Evolutionary conservation across 495 filamentous ascomycete species (phyloP).

Genomic region (Cairneyella variabilis): DNA sequence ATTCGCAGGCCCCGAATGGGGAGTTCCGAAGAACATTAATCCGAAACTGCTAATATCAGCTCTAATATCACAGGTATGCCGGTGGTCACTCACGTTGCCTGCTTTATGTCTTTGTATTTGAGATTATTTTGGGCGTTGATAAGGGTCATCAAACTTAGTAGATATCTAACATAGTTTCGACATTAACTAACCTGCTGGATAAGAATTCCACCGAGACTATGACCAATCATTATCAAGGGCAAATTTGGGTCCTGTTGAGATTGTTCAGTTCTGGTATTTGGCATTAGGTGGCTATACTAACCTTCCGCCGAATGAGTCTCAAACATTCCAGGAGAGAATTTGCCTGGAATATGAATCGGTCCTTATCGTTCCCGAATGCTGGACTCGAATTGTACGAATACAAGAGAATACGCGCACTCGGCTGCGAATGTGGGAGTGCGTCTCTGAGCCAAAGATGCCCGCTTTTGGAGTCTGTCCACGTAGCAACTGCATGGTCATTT

Average conservation of each 20-base stretch:
- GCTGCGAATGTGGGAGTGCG: neutral
- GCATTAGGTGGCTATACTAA: neutral
- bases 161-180: constrained; percentile 1
- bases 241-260: constrained; percentile 5
- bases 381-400: constrained; percentile 12
- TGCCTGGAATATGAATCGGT: constrained; percentile 2
- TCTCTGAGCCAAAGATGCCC: constrained; percentile 6
- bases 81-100: constrained; percentile 2
- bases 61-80: neutral
- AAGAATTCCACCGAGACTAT: constrained; percentile 23
- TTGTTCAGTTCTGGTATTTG: neutral
- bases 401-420: constrained; percentile 6
- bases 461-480: constrained; percentile 7
- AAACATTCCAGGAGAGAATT: constrained; percentile 2
- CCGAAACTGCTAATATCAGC: neutral
- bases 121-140: constrained; percentile 5
- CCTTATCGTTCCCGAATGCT: constrained; percentile 30
- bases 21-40: neutral
- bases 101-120: constrained; percentile 2
- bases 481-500: constrained; percentile 1
- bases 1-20: neutral
- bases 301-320: neutral
- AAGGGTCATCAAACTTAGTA: neutral
- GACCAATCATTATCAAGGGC: constrained; percentile 20
- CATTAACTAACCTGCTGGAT: constrained; percentile 7